Base-by-base conservation (phyloP, 129 eudicot genomes). In the Gnaphalium uliginosum region DNA sequence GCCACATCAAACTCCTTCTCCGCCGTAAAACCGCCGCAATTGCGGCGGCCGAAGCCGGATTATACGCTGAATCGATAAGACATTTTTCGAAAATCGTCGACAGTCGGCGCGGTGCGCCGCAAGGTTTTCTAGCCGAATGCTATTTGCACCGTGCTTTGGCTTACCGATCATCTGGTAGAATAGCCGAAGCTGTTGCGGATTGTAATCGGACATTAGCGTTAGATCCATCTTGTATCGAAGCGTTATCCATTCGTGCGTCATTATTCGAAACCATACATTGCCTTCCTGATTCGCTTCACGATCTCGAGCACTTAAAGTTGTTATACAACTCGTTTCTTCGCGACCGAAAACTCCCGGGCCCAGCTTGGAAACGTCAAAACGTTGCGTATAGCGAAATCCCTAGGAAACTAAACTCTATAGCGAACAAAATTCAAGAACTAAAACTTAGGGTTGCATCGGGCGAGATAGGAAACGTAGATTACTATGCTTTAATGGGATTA, bases 61-160 rank as follows among this genome's bases (percentile, higher is more conserved):
- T 93, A 9, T 78, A 88, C 86, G 58, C 84, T 24, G 98, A 93
- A 83, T 85, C 98, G 70, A 81, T 93, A 43, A 26, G 98, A 15
- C 98, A 93, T 56, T 93, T 93, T 83, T 88, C 98, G 51, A 93
- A 93, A 78, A 93, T 93, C 64, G 77, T 93, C 1, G 98, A 90
- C 7, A 80, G 96, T 37, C 92, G 98, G 0, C 96, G 98, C 13
- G 85, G 86, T 3, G 89, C 90, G 21, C 98, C 98, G 1, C 95
- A 83, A 41, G 89, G 85, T 1, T 93, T 93, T 80, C 69, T 93
- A 0, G 91, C 98, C 9, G 95, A 90, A 43, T 93, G 98, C 76
- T 93, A 90, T 82, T 75, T 88, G 65, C 88, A 85, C 72, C 87
- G 98, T 2, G 93, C 98, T 60, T 29, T 80, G 10, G 96, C 95